phyloP scores from a whole-genome alignment of 2,329 filamentous ascomycete species.

The Penicillium sp. region DNA sequence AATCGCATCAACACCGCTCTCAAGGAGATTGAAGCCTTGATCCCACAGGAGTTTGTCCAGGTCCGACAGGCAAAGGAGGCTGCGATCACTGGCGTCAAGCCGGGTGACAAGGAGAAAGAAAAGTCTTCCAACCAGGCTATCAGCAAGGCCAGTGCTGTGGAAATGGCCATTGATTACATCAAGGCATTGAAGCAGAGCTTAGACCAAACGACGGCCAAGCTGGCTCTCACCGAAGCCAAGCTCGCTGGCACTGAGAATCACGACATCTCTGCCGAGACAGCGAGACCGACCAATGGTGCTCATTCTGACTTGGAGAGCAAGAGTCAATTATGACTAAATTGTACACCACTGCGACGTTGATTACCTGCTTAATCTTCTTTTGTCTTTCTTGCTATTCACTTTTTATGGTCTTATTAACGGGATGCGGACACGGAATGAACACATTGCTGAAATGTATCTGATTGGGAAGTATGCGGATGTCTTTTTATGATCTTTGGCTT shows the following conservation, averaged over 20 bases:
- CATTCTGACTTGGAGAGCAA: conserved; percentile 2
- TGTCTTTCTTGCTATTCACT: too few relatives aligned
- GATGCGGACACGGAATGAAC: too few relatives aligned
- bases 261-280: not conserved
- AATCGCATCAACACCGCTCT: conserved; percentile 94
- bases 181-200: conserved; percentile 72
- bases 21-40: conserved; percentile 78
- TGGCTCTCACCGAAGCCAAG: conserved; percentile 57
- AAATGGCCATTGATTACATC: conserved; percentile 93
- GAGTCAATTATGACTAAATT: conserved; percentile 6
- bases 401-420: too few relatives aligned
- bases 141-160: conserved; percentile 96
- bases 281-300: conserved; percentile 2
- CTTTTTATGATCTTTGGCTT: too few relatives aligned
- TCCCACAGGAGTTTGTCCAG: conserved; percentile 56
- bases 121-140: conserved; percentile 53
- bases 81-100: conserved; percentile 36
- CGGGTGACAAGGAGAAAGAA: conserved; percentile 47
- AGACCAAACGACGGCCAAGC: conserved; percentile 56
- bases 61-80: conserved; percentile 37
- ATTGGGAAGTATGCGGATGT: too few relatives aligned
- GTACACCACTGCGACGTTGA: conserved; percentile 1
- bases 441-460: too few relatives aligned
- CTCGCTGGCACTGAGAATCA: conserved; percentile 7
- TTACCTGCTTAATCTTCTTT: not conserved